Evolutionary conservation across 2,329 filamentous ascomycete species (phyloP), one percentile per base, ranked within the genome.

Genomic region (Akanthomyces dipterigenus): DNA sequence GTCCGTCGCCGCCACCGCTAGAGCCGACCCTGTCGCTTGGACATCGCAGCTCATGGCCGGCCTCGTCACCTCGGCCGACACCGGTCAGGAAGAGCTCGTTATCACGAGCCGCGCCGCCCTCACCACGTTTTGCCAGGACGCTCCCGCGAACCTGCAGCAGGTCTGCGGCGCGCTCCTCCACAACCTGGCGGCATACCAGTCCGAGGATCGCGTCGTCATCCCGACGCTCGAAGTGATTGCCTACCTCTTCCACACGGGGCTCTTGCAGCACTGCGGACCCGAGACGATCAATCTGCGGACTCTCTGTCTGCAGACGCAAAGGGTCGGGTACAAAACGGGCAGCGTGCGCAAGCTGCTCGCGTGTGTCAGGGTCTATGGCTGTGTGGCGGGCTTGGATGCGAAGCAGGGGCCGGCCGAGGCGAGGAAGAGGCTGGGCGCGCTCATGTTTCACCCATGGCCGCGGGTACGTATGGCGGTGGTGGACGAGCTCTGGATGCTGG

Each of bases 361-460:
- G 0, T 91, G 90, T 24, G 78, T 96, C 63, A 88, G 88, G 68
- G 83, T 95, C 14, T 98, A 97, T 73, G 84, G 87, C 3, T 86
- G 85, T 0, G 75, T 96, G 28, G 84, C 85, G 4, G 71, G 72
- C 2, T 69, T 76, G 62, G 46, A 20, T 42, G 36, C 14, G 66
- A 40, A 67, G 28, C 64, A 63, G 26, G 76, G 77, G 1, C 75
- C 84, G 8, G 74, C 76, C 9, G 77, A 78, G 62, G 88, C 88
- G 3, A 73, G 86, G 59, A 86, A 82, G 70, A 90, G 92, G 71
- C 76, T 97, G 45, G 82, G 83, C 0, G 85, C 82, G 24, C 84
- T 96, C 78, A 77, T 96, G 64, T 74, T 85, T 62, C 93, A 96
- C 76, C 90, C 91, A 1, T 96, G 91, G 79, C 91, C 93, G 6